Conservation (phyloP, 164 flowering plant genomes). For the Amborella trichopoda region DNA sequence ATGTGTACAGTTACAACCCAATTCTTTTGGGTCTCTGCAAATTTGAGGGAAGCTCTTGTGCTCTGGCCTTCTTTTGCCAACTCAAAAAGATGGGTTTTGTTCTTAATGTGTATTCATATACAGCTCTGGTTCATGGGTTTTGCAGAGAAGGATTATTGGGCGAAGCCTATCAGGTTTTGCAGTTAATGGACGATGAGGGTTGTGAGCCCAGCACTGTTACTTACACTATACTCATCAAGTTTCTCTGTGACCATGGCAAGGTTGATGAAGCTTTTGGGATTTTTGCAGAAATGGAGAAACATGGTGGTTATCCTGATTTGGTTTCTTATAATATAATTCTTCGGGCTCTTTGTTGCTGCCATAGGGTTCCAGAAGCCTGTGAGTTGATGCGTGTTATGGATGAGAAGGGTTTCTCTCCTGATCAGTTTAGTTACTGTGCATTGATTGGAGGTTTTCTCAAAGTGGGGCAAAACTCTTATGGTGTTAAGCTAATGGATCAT, state of each 20-base stretch:
- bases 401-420: slow-evolving; percentile 28
- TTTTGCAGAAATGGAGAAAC: slow-evolving; percentile 24
- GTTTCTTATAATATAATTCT: slow-evolving; percentile 34
- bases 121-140: slow-evolving; percentile 44
- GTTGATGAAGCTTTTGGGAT: slow-evolving; percentile 4
- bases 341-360: slow-evolving; percentile 22
- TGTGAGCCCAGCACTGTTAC: slow-evolving; percentile 29
- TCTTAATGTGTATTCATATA: slow-evolving; percentile 26
- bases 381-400: slow-evolving; percentile 19
- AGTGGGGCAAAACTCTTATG: slow-evolving; percentile 15
- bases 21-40: slow-evolving; percentile 41
- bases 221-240: slow-evolving; percentile 21
- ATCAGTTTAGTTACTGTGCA: slow-evolving; percentile 29
- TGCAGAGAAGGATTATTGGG: slow-evolving; percentile 24
- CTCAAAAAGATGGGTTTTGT: slow-evolving; percentile 31
- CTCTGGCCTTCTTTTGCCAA: slow-evolving; percentile 24
- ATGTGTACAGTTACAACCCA: slow-evolving; percentile 19
- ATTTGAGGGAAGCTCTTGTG: slow-evolving; percentile 13
- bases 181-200: slow-evolving; percentile 29
- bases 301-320: slow-evolving; percentile 35
- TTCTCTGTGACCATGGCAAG: slow-evolving; percentile 16
- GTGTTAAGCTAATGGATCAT: slow-evolving; percentile 11
- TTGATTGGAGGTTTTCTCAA: slow-evolving; percentile 38
- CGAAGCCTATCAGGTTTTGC: slow-evolving; percentile 21
- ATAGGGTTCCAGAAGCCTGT: slow-evolving; percentile 15